Base-by-base conservation (phyloP, 257 asterid genomes). In the Solanum sitiens region DNA sequence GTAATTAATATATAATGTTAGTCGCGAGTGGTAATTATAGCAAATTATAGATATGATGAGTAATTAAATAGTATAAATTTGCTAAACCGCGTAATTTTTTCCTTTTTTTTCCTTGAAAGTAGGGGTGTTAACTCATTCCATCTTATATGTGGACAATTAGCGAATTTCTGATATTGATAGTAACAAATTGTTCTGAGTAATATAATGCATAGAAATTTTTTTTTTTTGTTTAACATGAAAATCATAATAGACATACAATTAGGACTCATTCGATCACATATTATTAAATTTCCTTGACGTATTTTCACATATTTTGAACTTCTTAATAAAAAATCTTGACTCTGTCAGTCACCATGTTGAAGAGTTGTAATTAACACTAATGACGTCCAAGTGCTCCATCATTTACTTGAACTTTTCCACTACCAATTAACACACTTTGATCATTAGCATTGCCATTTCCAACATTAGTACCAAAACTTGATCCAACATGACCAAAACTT, bases 341-440 rank as follows among this genome's bases (percentile, higher is more conserved):
- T 68, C 5, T 18, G 1, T 3, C 18, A 0, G 1, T 37, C 7
- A 0, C 39, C 6, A 7, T 0, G 2, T 37, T 37, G 39, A 7
- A 12, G 21, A 32, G 23, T 3, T 33, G 27, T 18, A 72, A 70
- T 27, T 25, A 15, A 70, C 35, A n/a, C 18, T 70, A 70, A 5
- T 72, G 25, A 35, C 44, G 85, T 8, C 85, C 85, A 9, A 80
- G 85, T 47, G 85, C 85, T 30, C 70, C 85, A 80, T 80, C 85
- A 47, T 47, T 50, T 18, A 80, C 68, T 80, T 80, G 70, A 18
- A 53, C 15, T 80, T 80, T 53, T 6, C 44, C 44, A 47, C 85
- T 80, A 1, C 42, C 85, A 80, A 79, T 45, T 14, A 25, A 35
- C 44, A 80, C 44, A 27, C 40, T 50, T 27, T 9, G 39, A 47